Conservation (phyloP, 257 asterid genomes). For the Solanum bukasovii region DNA sequence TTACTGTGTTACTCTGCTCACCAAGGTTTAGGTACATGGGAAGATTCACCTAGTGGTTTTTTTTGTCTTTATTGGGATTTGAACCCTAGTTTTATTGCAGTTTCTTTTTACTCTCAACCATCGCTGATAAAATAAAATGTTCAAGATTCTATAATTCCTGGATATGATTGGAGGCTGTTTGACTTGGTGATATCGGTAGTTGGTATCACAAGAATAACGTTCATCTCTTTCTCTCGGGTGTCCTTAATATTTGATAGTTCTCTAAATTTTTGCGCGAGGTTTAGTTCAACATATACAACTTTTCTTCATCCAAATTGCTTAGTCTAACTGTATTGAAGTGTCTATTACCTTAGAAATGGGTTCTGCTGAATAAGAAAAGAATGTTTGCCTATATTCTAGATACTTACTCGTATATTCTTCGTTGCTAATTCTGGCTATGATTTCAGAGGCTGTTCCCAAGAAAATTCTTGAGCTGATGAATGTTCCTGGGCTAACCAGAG, state of each 20-base stretch:
- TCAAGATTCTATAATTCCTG: not conserved
- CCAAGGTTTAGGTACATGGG: not conserved
- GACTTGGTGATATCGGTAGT: not conserved
- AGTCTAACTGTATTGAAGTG: not conserved
- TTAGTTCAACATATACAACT: not conserved
- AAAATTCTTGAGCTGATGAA: conserved; percentile 89
- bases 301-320: not conserved
- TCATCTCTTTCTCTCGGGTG: not conserved
- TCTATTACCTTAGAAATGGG: not conserved
- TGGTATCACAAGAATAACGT: not conserved
- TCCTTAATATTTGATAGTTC: not conserved
- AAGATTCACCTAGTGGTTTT: not conserved
- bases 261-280: not conserved
- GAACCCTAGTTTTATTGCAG: not conserved
- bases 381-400: not conserved
- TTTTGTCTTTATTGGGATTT: not conserved
- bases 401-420: not conserved
- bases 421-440: not conserved
- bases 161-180: not conserved
- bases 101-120: not conserved
- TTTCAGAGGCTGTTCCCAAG: conserved; percentile 96
- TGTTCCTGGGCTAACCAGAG: conserved; percentile 92
- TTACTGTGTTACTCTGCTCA: not conserved
- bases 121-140: not conserved
- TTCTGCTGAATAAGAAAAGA: not conserved